Conservation (phyloP, 495 filamentous ascomycete species). For the Trichoderma asperelloides region DNA sequence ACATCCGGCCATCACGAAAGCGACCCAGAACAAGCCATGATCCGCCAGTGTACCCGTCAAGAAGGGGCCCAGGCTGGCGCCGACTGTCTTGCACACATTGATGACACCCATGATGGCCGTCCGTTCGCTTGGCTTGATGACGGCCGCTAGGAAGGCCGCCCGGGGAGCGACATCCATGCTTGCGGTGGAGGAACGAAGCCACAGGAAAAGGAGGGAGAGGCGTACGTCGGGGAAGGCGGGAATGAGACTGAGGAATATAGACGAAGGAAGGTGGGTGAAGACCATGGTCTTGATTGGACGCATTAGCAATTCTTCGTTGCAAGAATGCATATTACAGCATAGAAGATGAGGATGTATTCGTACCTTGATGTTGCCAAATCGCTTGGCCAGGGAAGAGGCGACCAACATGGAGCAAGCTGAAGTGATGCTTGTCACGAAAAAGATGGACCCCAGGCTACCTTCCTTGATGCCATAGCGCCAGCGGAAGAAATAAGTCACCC, state of each 20-base stretch:
- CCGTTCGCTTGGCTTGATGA: conserved; percentile 61
- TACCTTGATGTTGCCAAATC: conserved; percentile 64
- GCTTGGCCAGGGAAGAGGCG: conserved; percentile 61
- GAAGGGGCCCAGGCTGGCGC: conserved; percentile 54
- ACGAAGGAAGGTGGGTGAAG: conserved; percentile 72
- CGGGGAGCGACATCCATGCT: conserved; percentile 80
- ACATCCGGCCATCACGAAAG: conserved; percentile 57
- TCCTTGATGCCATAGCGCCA: conserved; percentile 57
- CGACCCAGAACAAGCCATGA: conserved; percentile 54
- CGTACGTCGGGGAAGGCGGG: conserved; percentile 47
- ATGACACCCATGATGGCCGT: conserved; percentile 71
- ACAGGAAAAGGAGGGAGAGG: conserved; percentile 51
- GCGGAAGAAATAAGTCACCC: conserved; percentile 67
- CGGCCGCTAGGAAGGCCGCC: conserved; percentile 67
- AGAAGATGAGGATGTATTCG: conserved; percentile 72
- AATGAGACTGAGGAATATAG: conserved; percentile 62
- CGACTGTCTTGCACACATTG: conserved; percentile 56
- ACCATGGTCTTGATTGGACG: conserved; percentile 55
- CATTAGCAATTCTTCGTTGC: neutral
- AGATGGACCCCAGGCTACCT: conserved; percentile 58
- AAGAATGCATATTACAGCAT: conserved; percentile 52
- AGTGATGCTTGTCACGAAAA: conserved; percentile 57
- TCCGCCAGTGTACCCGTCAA: conserved; percentile 63
- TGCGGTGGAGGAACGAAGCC: conserved; percentile 60
- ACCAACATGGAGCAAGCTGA: conserved; percentile 59